phyloP scores from a whole-genome alignment of 129 eudicot species.

The Logfia minima region DNA sequence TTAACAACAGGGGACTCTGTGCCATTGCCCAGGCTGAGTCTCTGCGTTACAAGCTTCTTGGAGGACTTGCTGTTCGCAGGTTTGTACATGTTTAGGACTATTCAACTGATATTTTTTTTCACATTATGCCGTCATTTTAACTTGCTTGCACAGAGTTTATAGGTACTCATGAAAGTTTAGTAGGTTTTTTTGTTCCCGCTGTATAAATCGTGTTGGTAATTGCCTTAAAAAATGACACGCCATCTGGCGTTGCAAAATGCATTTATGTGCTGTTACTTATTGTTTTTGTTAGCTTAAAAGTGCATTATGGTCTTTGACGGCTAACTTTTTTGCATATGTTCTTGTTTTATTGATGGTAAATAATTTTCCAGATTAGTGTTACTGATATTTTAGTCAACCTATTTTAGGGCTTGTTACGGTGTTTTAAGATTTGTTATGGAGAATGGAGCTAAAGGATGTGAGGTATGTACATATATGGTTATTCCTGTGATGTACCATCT shows the following conservation, averaged over 20 bases:
- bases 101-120: background rate
- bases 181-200: background rate
- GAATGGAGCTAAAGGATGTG: conserved; percentile 79
- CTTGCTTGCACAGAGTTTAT: background rate
- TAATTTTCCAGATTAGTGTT: background rate
- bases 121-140: background rate
- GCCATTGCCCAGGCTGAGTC: conserved; percentile 68
- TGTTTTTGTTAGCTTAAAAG: background rate
- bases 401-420: conserved; percentile 68
- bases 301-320: background rate
- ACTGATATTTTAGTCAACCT: background rate
- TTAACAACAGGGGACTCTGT: conserved; percentile 64
- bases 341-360: background rate
- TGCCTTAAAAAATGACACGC: background rate
- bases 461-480: conserved; percentile 35
- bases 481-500: background rate
- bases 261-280: background rate
- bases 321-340: background rate
- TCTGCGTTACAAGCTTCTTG: conserved; percentile 64
- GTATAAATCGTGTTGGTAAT: background rate
- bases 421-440: conserved; percentile 71
- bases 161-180: background rate
- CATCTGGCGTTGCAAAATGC: background rate
- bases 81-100: background rate
- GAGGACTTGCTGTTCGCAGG: conserved; percentile 72